Evolutionary conservation across 768 basidiomycete genomes (phyloP).

Genomic region (Lentinula boryana): DNA sequence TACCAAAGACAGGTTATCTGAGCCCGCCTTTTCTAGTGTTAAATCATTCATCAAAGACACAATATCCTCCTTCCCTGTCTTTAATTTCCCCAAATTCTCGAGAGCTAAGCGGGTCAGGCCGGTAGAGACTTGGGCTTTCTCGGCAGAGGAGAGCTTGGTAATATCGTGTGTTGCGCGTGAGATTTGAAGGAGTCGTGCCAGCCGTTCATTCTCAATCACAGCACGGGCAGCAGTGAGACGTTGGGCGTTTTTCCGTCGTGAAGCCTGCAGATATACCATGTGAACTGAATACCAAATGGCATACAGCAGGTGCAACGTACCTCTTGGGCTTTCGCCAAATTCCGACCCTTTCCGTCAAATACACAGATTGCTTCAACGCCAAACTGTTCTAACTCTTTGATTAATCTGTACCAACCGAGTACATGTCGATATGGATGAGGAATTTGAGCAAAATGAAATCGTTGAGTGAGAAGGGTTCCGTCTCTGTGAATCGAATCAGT

Average conservation of each 20-base stretch:
- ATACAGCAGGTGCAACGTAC: conserved; percentile 27
- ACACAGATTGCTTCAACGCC: conserved; percentile 65
- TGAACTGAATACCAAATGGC: neutral
- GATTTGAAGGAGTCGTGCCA: conserved; percentile 44
- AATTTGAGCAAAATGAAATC: conserved; percentile 66
- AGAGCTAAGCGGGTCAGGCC: neutral
- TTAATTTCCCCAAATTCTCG: neutral
- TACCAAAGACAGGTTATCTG: neutral
- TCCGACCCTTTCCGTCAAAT: conserved; percentile 71
- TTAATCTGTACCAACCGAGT: conserved; percentile 71
- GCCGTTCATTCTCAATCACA: conserved; percentile 51
- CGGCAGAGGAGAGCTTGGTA: neutral
- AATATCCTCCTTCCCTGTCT: neutral
- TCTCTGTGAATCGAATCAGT: conserved; percentile 41
- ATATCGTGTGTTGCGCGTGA: conserved; percentile 32
- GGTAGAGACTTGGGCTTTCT: neutral
- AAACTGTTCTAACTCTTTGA: conserved; percentile 52
- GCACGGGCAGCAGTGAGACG: conserved; percentile 45
- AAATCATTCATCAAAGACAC: neutral
- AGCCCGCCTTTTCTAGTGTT: neutral
- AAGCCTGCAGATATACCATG: conserved; percentile 29
- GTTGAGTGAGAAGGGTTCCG: conserved; percentile 81
- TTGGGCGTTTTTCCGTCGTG: conserved; percentile 48
- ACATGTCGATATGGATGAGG: conserved; percentile 67
- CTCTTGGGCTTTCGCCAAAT: conserved; percentile 64